Evolutionary conservation across 176 grass and related monocot genomes (phyloP), one percentile per base, ranked within the genome.

Genomic region (Oryza longistaminata): DNA sequence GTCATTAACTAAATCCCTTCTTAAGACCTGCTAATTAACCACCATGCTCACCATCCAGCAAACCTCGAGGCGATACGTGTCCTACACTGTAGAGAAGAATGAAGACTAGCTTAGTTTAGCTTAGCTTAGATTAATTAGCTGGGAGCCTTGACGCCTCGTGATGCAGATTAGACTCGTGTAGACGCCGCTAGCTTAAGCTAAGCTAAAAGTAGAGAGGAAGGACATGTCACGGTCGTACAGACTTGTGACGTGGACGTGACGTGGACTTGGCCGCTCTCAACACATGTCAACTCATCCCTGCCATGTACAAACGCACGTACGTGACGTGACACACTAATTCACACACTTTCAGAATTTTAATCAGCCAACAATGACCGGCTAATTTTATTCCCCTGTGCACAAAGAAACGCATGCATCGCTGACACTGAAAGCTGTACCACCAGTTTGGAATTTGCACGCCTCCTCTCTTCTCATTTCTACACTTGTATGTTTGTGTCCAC

Each of bases 391-490:
- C 2, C 2, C 7, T 5, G 39, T 5, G 39, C 9, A 16, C 5
- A 2, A 6, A 58, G 25, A 34, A 35, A 35, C 34, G 34, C 34
- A 82, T 58, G 52, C 16, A 5, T 44, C 6, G 19, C 3, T 17
- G 14, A 53, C 62, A 2, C 16, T 13, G 78, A 60, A 52, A 68
- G 71, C 1, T 48, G 71, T 46, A 76, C 78, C 17, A n/a, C 21
- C 4, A 74, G 70, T 85, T 85, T 69, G 3, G 37, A 76, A 68
- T 33, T 33, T 26, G 70, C 75, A 91, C 85, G 89, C 22, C 13
- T 86, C 83, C 44, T 77, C 83, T 26, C 9, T 2, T 15, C 16
- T 64, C 31, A 48, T 9, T 1, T 1, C 3, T 25, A 14, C 9
- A 0, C 6, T 7, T 40, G 3, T 2, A 12, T 22, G 6, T 24